Conservation (phyloP, 2,329 filamentous ascomycete genomes). For the Epichloe sp. region DNA sequence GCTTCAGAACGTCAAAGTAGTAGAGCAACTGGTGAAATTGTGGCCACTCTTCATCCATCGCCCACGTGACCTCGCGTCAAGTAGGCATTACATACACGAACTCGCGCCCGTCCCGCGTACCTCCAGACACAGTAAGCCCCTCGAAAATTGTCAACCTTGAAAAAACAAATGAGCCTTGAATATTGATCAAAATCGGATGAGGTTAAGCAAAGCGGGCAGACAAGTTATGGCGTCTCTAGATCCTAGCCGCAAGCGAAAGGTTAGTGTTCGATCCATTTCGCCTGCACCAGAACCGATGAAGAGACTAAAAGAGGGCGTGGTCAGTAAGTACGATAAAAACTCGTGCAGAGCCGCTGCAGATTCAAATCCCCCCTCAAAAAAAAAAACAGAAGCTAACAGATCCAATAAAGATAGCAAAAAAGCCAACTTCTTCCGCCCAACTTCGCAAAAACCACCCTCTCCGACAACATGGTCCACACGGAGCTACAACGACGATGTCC, state of each 20-base stretch:
- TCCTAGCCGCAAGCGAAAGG: constrained; percentile 21
- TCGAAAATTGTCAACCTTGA: too few species aligned
- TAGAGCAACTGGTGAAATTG: not conserved
- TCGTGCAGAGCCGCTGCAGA: not conserved
- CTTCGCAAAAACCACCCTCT: constrained; percentile 72
- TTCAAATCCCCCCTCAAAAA: too few species aligned
- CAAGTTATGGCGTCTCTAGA: constrained; percentile 14
- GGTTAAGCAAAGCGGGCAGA: not conserved
- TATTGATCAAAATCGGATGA: not conserved
- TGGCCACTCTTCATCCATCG: not conserved
- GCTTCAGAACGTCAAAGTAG: not conserved
- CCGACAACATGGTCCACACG: constrained; percentile 59
- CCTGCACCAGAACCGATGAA: constrained; percentile 34
- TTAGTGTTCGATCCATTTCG: constrained; percentile 31
- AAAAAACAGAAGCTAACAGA: constrained; percentile 33
- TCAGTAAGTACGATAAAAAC: not conserved
- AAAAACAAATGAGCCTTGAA: not conserved
- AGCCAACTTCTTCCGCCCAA: constrained; percentile 82
- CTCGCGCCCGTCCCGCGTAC: not conserved
- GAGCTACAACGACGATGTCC: constrained; percentile 34
- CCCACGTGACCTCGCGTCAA: constrained; percentile 3
- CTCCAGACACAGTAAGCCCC: not conserved
- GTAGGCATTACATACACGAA: too few species aligned
- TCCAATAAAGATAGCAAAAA: constrained; percentile 44
- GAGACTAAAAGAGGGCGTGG: constrained; percentile 14